These are phyloP conservation scores for Periconia sp. DNA, from an alignment of 2,329 filamentous ascomycete genomes.

Conservation along the genomic window DNA sequence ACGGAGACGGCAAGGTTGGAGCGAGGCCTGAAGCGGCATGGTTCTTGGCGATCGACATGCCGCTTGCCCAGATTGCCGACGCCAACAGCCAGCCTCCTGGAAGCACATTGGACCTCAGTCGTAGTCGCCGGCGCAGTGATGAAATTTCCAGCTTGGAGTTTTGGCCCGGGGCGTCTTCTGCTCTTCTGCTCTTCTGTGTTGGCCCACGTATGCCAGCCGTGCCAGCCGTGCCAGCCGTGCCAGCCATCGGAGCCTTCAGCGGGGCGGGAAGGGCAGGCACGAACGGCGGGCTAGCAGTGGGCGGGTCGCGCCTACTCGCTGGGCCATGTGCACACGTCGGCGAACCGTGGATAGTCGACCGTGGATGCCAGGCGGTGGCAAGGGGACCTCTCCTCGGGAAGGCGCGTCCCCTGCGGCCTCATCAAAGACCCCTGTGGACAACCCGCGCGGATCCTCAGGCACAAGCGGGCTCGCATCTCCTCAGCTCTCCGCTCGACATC, in stretches of 20 bases:
- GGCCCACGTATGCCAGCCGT: constrained; percentile 7
- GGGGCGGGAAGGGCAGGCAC: constrained; percentile 4
- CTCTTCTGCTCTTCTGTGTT: constrained; percentile 5
- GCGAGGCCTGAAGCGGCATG: constrained; percentile 14
- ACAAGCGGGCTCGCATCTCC: background rate
- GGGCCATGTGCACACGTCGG: constrained; percentile 8
- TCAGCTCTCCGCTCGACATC: background rate
- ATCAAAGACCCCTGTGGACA: background rate
- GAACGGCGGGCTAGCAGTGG: constrained; percentile 11
- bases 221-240: background rate
- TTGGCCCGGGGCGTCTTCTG: no score
- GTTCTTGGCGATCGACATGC: constrained; percentile 17
- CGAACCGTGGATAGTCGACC: background rate
- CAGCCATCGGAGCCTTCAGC: background rate
- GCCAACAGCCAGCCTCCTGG: constrained; percentile 7
- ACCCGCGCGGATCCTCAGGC: background rate
- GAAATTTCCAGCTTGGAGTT: no score
- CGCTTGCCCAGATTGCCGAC: constrained; percentile 16
- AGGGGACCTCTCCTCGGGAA: background rate
- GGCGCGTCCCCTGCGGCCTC: background rate
- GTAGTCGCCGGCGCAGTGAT: background rate
- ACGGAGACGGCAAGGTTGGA: constrained; percentile 3
- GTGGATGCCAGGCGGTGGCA: background rate
- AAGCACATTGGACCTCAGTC: constrained; percentile 7
- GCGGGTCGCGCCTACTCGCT: background rate